These are phyloP conservation scores for Hypomontagnella monticulosa DNA, from an alignment of 495 filamentous ascomycete genomes.

Conservation along the genomic window DNA sequence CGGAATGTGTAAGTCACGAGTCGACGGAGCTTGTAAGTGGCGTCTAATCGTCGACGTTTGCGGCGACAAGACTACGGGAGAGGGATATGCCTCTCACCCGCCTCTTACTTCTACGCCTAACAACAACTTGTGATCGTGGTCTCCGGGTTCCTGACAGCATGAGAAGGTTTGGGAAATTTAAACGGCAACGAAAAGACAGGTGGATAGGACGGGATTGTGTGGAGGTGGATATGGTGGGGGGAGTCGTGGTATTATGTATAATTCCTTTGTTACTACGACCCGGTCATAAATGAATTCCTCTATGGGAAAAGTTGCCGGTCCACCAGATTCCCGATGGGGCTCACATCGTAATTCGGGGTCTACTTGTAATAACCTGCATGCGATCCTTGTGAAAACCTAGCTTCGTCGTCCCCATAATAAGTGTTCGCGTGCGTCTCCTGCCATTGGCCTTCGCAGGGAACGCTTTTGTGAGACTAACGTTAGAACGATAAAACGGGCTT, in stretches of 20 bases:
- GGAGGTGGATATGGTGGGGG: slow-evolving; percentile 43
- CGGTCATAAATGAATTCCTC: slow-evolving; percentile 41
- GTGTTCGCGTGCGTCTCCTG: slow-evolving; percentile 39
- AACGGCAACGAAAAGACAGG: slow-evolving; percentile 28
- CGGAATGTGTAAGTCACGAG: slow-evolving; percentile 33
- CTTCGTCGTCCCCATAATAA: slow-evolving; percentile 39
- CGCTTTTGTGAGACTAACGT: slow-evolving; percentile 43
- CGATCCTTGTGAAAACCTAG: slow-evolving; percentile 44
- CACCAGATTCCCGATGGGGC: slow-evolving; percentile 44
- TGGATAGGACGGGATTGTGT: slow-evolving; percentile 40
- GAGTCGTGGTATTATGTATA: slow-evolving; percentile 38
- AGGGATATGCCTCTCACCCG: slow-evolving; percentile 27
- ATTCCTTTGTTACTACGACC: slow-evolving; percentile 19
- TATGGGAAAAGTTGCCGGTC: slow-evolving; percentile 41
- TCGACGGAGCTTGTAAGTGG: slow-evolving; percentile 22
- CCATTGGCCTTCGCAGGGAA: slow-evolving; percentile 38
- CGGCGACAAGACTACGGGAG: slow-evolving; percentile 32
- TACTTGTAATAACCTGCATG: slow-evolving; percentile 36
- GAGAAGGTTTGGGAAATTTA: slow-evolving; percentile 33
- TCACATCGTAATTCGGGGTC: slow-evolving; percentile 41
- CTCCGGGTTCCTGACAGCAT: slow-evolving; percentile 33
- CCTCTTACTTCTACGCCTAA: slow-evolving; percentile 36
- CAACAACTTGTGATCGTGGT: slow-evolving; percentile 33
- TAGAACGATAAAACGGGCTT: slow-evolving; percentile 35
- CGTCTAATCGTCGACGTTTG: slow-evolving; percentile 25